A percentile compares a stretch with the other conserved stretches of the same genome.
Evolutionary conservation across 2,329 filamentous ascomycete genomes (phyloP).

Genomic region (Dactylellina haptotyla): DNA sequence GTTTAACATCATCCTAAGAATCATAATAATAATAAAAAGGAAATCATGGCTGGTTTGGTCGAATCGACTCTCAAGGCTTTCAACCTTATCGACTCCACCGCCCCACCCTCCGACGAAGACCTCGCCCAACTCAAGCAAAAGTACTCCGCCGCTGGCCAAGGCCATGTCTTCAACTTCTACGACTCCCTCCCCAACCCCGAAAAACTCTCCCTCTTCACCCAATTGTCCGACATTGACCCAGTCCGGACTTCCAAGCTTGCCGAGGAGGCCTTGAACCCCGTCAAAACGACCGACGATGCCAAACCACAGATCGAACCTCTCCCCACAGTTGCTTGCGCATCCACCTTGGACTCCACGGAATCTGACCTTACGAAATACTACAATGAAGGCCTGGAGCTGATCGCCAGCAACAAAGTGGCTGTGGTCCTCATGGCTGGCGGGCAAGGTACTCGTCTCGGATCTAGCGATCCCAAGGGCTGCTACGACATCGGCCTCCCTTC

Average conservation of each 20-base stretch:
- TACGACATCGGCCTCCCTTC: conserved; percentile 95
- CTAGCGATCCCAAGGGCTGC: conserved; percentile 95
- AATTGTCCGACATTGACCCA: conserved; percentile 84
- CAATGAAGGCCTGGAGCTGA: conserved; percentile 72
- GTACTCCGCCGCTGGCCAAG: conserved; percentile 79
- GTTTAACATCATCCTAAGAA: not conserved
- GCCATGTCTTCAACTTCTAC: conserved; percentile 87
- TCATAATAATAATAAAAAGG: not conserved
- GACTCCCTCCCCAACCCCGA: conserved; percentile 78
- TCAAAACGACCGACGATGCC: conserved; percentile 59
- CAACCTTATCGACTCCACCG: conserved; percentile 24
- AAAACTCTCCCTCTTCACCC: conserved; percentile 80
- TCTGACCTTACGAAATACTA: conserved; percentile 87
- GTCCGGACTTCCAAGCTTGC: conserved; percentile 74
- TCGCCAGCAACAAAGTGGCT: conserved; percentile 75
- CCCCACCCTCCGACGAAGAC: conserved; percentile 60
- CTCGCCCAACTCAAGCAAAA: conserved; percentile 71
- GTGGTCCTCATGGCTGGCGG: conserved; percentile 98
- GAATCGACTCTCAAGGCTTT: conserved; percentile 34
- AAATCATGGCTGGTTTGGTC: conserved; percentile 71
- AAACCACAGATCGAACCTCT: conserved; percentile 78
- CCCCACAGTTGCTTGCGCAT: conserved; percentile 84
- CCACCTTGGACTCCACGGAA: conserved; percentile 85
- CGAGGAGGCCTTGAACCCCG: conserved; percentile 79
- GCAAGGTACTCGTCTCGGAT: conserved; percentile 92